A percentile compares a stretch with the other conserved stretches of the same genome.
Evolutionary conservation across 1,284 basidiomycete genomes (phyloP).

Genomic region (Dichomitus squalens): DNA sequence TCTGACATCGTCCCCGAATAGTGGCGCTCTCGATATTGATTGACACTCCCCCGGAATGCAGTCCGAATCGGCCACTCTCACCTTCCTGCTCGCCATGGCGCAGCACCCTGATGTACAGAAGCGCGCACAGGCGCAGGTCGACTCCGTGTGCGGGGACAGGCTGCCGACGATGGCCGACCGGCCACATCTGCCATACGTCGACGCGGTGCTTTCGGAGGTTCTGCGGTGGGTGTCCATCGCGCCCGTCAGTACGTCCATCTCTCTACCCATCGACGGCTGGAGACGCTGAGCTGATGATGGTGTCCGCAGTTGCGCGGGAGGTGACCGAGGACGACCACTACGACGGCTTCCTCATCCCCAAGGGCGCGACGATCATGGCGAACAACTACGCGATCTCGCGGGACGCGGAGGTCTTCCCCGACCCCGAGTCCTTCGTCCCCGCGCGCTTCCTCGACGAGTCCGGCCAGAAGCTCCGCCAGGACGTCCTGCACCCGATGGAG

Average conservation of each 20-base stretch:
- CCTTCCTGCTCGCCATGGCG: conserved; percentile 34
- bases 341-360: conserved; percentile 30
- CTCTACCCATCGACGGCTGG: background rate
- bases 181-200: conserved; percentile 33
- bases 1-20: background rate
- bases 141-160: conserved; percentile 31
- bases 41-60: background rate
- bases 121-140: conserved; percentile 38
- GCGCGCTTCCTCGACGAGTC: conserved; percentile 21
- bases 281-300: background rate
- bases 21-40: background rate
- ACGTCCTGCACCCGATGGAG: conserved; percentile 32
- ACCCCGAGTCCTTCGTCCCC: conserved; percentile 25
- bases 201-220: conserved; percentile 36
- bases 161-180: conserved; percentile 38
- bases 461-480: conserved; percentile 17
- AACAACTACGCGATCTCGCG: conserved; percentile 30
- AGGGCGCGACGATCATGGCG: conserved; percentile 30
- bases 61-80: conserved; percentile 22
- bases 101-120: conserved; percentile 33
- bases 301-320: conserved; percentile 23
- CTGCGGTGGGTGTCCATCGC: conserved; percentile 37
- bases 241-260: conserved; percentile 22
- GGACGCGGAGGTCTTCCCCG: conserved; percentile 21
- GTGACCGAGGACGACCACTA: conserved; percentile 31